Evolutionary conservation across 2,329 filamentous ascomycete genomes (phyloP).

Genomic region (Colletotrichum orchidophilum): DNA sequence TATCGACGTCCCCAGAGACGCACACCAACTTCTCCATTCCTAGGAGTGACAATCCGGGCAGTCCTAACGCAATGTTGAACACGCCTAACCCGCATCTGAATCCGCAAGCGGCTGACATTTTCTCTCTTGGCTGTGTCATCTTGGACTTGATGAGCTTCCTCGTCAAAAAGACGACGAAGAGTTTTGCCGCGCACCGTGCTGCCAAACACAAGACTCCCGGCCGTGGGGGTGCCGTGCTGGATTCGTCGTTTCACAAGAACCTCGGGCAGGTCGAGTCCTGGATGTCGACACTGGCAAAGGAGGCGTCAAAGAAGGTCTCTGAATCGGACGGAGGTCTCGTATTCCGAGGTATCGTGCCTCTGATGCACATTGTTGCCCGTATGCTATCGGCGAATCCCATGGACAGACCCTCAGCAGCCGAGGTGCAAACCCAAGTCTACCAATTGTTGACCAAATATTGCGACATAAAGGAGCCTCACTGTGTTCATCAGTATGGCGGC

Average conservation of each 20-base stretch:
- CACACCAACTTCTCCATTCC: constrained; percentile 49
- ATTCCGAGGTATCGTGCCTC: constrained; percentile 60
- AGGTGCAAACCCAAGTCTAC: constrained; percentile 63
- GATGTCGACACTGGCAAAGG: constrained; percentile 69
- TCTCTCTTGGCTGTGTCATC: constrained; percentile 77
- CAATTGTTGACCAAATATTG: constrained; percentile 60
- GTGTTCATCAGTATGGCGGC: constrained; percentile 58
- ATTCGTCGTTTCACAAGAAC: constrained; percentile 79
- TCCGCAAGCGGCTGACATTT: constrained; percentile 73
- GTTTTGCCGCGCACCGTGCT: constrained; percentile 73
- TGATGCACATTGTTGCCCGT: constrained; percentile 61
- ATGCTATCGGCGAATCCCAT: constrained; percentile 64
- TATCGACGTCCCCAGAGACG: constrained; percentile 46
- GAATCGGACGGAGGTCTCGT: constrained; percentile 52
- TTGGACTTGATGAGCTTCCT: constrained; percentile 76
- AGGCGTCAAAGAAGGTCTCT: constrained; percentile 59
- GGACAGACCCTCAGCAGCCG: constrained; percentile 61
- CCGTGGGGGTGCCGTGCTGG: constrained; percentile 68
- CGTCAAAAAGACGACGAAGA: constrained; percentile 71
- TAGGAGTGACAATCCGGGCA: constrained; percentile 41
- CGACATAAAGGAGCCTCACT: constrained; percentile 60
- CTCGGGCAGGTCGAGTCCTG: constrained; percentile 74
- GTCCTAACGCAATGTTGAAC: constrained; percentile 46
- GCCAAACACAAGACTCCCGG: constrained; percentile 69
- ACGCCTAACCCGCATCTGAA: constrained; percentile 56